Evolutionary conservation across 176 grass and related monocot genomes (phyloP).

Genomic region (Pontederia paniculata): DNA sequence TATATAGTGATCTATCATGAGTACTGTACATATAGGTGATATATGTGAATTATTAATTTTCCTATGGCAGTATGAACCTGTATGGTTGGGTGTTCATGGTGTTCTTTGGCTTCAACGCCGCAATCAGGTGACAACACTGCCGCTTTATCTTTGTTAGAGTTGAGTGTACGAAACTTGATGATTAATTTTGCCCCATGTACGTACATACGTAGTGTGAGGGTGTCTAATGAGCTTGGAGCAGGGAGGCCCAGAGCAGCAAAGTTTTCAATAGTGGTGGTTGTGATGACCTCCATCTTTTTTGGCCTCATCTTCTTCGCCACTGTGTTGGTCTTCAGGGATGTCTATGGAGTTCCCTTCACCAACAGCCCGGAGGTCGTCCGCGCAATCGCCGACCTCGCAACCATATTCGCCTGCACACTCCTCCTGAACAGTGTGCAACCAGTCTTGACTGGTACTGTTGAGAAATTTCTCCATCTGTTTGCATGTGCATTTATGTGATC

Average conservation of each 20-base stretch:
- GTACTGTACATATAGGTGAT: not conserved
- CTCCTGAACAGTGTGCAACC: conserved; percentile 84
- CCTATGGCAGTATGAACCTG: conserved; percentile 42
- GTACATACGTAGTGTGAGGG: conserved; percentile 76
- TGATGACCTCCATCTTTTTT: conserved; percentile 47
- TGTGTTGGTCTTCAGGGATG: conserved; percentile 41
- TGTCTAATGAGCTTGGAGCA: conserved; percentile 84
- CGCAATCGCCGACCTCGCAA: conserved; percentile 44
- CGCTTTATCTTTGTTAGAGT: not conserved
- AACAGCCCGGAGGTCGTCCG: conserved; percentile 52
- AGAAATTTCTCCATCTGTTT: not conserved
- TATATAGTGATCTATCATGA: not conserved
- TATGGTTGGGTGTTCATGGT: conserved; percentile 86
- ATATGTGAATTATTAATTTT: not conserved
- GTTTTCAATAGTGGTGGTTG: conserved; percentile 61
- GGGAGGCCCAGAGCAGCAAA: conserved; percentile 46
- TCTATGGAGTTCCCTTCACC: conserved; percentile 72
- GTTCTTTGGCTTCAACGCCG: conserved; percentile 89
- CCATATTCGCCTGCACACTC: conserved; percentile 63
- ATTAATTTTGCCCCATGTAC: not conserved
- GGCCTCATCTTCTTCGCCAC: conserved; percentile 39
- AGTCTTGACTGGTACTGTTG: conserved; percentile 41
- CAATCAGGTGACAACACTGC: conserved; percentile 42
- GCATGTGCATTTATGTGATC: not conserved
- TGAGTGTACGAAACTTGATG: not conserved